Evolutionary conservation across 352 stramenopile species (phyloP), one percentile per base, ranked within the genome.

Genomic region (Pythium volutum): DNA sequence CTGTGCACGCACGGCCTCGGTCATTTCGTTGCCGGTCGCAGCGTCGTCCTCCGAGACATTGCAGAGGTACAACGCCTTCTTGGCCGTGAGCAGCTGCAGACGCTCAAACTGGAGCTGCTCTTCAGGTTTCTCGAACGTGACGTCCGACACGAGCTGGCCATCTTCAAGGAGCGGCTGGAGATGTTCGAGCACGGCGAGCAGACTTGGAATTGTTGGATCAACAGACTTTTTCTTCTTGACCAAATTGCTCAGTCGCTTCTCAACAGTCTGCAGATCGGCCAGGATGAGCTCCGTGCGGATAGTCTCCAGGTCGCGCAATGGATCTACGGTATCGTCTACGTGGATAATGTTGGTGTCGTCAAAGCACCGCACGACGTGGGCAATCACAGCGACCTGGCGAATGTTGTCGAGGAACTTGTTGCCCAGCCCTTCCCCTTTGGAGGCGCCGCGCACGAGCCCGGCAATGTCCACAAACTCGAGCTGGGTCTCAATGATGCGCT

Each of bases 311-410:
- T 99, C 97, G n/a, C 96, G 77, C 26, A 99, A 71, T 8, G 97
- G 96, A 75, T 99, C 90, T 14, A 99, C 90, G 2, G 68, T 89
- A 36, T 95, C 95, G 68, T 98, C 95, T 20, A 99, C 97, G 75
- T 98, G 94, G 58, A 99, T 89, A 54, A 99, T 97, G 79, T 99
- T 96, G 20, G 96, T 90, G 76, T 99, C 91, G 55, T 98, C 93
- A 66, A 99, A 99, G 77, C 97, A 99, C 33, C 97, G 90, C 43
- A 99, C 94, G 3, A 99, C 83, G 65, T 93, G 85, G 10, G 71
- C 72, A 52, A 93, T 93, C 48, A 93, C 84, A 2, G 78, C 84
- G 46, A 95, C 85, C 55, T 93, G 81, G 2, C 82, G 84, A 63
- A 96, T 96, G 61, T 93, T 91, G 51, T 89, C 77, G 16, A 96